Conservation (phyloP, 2,329 filamentous ascomycete genomes). For the Aspergillus aculeatus region DNA sequence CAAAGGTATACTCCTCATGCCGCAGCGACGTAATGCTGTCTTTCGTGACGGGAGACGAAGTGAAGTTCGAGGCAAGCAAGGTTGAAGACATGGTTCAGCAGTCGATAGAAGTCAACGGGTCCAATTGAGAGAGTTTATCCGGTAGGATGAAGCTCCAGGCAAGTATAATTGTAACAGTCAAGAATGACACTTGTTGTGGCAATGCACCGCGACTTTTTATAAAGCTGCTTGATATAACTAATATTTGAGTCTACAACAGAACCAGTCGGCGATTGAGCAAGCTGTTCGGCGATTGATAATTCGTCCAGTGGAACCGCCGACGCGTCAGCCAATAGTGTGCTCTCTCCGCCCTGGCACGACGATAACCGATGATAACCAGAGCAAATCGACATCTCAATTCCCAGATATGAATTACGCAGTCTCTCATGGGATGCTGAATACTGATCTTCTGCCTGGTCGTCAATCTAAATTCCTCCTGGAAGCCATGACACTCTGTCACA, state of each 20-base stretch:
- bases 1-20: conserved; percentile 5
- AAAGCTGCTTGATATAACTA: neutral
- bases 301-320: neutral
- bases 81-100: conserved; percentile 1
- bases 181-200: neutral
- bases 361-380: neutral
- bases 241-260: neutral
- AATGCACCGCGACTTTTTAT: neutral
- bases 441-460: neutral
- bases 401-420: neutral
- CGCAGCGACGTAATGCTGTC: neutral
- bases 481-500: neutral
- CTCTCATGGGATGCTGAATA: neutral
- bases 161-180: neutral
- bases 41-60: neutral
- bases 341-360: neutral
- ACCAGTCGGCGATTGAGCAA: neutral
- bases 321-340: neutral
- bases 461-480: neutral
- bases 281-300: neutral
- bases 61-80: neutral
- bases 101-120: neutral
- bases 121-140: neutral
- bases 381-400: neutral
- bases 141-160: neutral